Evolutionary conservation across 805 yeast species (phyloP), one percentile per base, ranked within the genome.

Genomic region (Cyberlindnera subsufficiens): DNA sequence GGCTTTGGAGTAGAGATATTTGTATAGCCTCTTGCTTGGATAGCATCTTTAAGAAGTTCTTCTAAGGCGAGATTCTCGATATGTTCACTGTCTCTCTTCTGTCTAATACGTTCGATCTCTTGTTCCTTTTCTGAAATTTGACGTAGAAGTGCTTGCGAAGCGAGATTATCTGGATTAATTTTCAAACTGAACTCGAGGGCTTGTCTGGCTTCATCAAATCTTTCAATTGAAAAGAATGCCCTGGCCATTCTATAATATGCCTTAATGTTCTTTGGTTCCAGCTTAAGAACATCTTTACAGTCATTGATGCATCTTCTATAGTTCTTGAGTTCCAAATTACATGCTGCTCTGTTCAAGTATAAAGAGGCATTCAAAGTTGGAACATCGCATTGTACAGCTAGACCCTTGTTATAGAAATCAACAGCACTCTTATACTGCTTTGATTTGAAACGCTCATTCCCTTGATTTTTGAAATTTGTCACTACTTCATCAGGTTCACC

Each of bases 401-500:
- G 55, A 2, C 95, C 98, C 58, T 86, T 80, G 30, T 82, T 80
- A 56, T 93, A 93, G 55, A 70, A 82, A 42, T 78, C 83, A 34
- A 86, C 69, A 0, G 99, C 99, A 49, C 78, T 78, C 43, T 76
- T 73, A 64, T 75, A 93, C 54, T 81, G 78, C 53, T 82, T 86
- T 9, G 68, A 67, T 59, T 78, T 82, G 65, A 74, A 93, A 45
- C 86, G 75, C 14, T 88, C 97, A 61, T 95, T 93, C 6, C 99
- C 99, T 59, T 91, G 97, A 47, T 77, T 81, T 50, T 89, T 88
- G 68, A 90, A 93, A 57, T 89, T 90, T 19, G 77, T 72, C 4
- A 97, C 97, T 30, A 89, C 70, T 57, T 93, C 99, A 55, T 84
- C 81, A 0, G 97, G 96, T 49, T 88, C 96, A 36, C 98, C 99